Percentiles rank a stretch among this genome's conserved stretches.
phyloP scores from a whole-genome alignment of 768 basidiomycete genomes.

The Leccinellum rugosiceps region DNA sequence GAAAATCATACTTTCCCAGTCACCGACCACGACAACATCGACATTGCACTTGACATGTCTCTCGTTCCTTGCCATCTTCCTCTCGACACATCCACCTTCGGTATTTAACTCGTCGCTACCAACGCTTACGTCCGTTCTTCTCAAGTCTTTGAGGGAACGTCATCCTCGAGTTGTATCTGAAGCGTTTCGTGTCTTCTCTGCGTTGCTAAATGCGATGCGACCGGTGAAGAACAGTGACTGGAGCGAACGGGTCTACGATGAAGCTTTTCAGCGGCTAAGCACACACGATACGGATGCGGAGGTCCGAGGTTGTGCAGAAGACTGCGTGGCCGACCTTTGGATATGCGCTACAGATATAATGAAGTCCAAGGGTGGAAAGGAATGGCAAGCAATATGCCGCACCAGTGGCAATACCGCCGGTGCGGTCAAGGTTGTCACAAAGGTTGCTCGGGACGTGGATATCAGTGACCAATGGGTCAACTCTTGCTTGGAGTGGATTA shows the following conservation, averaged over 20 bases:
- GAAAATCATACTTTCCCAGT: conserved; percentile 60
- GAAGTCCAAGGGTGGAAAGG: conserved; percentile 57
- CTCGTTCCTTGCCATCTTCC: conserved; percentile 82
- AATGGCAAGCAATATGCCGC: conserved; percentile 80
- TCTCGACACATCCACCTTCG: conserved; percentile 59
- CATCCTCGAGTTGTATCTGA: conserved; percentile 89
- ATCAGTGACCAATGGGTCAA: conserved; percentile 79
- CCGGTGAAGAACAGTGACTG: conserved; percentile 65
- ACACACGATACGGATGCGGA: conserved; percentile 90
- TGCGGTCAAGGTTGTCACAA: conserved; percentile 77
- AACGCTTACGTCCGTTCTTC: conserved; percentile 67
- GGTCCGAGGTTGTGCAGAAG: conserved; percentile 79
- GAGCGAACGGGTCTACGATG: conserved; percentile 70
- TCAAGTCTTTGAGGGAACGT: conserved; percentile 72
- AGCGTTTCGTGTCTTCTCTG: conserved; percentile 82
- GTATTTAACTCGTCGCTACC: conserved; percentile 61
- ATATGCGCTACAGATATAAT: conserved; percentile 77
- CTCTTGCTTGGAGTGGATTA: conserved; percentile 72
- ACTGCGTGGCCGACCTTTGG: conserved; percentile 84
- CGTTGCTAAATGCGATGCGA: conserved; percentile 72
- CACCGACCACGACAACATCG: conserved; percentile 74
- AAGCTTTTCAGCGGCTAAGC: conserved; percentile 65
- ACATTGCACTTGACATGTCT: conserved; percentile 80
- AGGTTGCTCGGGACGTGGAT: conserved; percentile 73
- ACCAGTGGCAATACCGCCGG: conserved; percentile 67